These are phyloP conservation scores for Corinectria fuckeliana DNA, from an alignment of 2,329 filamentous ascomycete genomes.

Conservation along the genomic window DNA sequence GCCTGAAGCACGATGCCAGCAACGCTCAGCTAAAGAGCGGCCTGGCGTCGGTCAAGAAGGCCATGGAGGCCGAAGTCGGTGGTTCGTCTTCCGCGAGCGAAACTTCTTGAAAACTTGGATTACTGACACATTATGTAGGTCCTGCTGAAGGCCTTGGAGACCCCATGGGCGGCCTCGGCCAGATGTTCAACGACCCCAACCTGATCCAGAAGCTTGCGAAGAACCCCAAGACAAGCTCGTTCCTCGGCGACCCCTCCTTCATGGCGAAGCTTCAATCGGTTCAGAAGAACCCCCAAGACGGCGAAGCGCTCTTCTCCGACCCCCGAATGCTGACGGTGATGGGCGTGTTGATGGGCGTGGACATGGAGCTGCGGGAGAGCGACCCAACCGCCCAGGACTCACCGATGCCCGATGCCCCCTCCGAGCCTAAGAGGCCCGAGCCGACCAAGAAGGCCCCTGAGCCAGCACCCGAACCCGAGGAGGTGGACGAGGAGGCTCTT, in stretches of 20 bases:
- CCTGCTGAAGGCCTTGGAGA: constrained; percentile 56
- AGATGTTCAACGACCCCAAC: constrained; percentile 94
- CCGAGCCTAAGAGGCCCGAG: constrained; percentile 49
- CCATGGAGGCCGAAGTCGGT: constrained; percentile 70
- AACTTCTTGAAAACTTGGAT: not conserved
- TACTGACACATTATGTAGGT: constrained; percentile 30
- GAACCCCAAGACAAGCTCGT: constrained; percentile 89
- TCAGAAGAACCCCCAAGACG: constrained; percentile 78
- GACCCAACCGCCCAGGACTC: constrained; percentile 62
- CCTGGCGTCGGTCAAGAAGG: constrained; percentile 82
- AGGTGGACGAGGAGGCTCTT: constrained; percentile 80
- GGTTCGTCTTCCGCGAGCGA: constrained; percentile 11
- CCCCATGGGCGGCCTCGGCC: constrained; percentile 77
- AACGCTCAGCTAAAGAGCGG: constrained; percentile 95
- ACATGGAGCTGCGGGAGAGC: constrained; percentile 69
- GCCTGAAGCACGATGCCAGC: constrained; percentile 88
- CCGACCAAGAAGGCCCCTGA: constrained; percentile 63
- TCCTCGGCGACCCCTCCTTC: constrained; percentile 83
- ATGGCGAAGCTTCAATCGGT: constrained; percentile 88
- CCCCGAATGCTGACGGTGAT: constrained; percentile 93
- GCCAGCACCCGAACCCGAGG: constrained; percentile 70
- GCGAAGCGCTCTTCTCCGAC: constrained; percentile 83
- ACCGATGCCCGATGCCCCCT: constrained; percentile 74
- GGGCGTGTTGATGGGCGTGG: constrained; percentile 90
- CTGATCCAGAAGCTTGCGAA: constrained; percentile 87